phyloP scores from a whole-genome alignment of 139 green algal species.

The Axilococcus clingmanii region DNA sequence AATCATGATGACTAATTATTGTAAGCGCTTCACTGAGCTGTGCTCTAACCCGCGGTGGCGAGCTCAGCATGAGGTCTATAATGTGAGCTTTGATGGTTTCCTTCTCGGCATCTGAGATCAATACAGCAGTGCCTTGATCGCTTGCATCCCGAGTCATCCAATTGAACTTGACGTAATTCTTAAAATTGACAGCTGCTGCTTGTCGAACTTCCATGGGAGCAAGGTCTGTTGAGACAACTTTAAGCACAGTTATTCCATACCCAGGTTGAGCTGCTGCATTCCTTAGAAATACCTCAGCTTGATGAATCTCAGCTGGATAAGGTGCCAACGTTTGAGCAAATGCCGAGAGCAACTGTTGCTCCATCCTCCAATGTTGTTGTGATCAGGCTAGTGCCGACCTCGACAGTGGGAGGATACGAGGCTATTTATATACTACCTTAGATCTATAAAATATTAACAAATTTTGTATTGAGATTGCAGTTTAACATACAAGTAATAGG shows the following conservation, averaged over 20 bases:
- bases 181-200: slow-evolving; percentile 93
- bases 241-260: slow-evolving; percentile 61
- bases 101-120: slow-evolving; percentile 17
- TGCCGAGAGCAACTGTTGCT: slow-evolving; percentile 10
- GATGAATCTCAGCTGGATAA: slow-evolving; percentile 58
- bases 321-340: slow-evolving; percentile 48
- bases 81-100: slow-evolving; percentile 80
- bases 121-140: slow-evolving; percentile 1
- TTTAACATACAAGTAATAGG: too few species aligned
- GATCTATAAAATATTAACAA: too few species aligned
- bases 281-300: slow-evolving; percentile 72
- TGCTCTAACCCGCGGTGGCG: slow-evolving; percentile 50
- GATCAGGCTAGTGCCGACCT: too few species aligned
- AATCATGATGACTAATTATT: slow-evolving; percentile 86
- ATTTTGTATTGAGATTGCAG: too few species aligned
- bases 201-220: slow-evolving; percentile 64
- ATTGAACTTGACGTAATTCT: slow-evolving; percentile 87
- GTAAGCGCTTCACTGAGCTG: slow-evolving; percentile 89
- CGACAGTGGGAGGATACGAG: too few species aligned
- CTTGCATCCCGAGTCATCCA: slow-evolving; percentile 49
- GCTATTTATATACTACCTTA: too few species aligned
- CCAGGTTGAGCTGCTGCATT: slow-evolving; percentile 42
- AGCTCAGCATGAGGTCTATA: slow-evolving; percentile 80
- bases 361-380: too few species aligned
- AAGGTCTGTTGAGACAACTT: slow-evolving; percentile 50